Conservation (phyloP, 805 yeast species). For the Saccharomyces jurei region DNA sequence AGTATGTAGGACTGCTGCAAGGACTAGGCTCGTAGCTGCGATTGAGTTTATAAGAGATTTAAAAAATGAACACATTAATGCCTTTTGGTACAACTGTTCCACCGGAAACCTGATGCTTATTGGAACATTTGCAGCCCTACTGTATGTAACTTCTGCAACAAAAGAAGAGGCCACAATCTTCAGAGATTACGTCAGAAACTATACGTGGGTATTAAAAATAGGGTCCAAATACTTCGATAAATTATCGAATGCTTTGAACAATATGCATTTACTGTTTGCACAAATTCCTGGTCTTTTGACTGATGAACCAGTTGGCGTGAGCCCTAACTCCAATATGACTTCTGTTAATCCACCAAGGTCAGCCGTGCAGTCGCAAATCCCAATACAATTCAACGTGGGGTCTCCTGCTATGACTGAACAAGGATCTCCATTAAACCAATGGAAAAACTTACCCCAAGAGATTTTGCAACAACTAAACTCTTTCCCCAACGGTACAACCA, state of each 20-base stretch:
- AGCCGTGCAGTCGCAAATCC: conserved; percentile 12
- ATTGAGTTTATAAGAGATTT: conserved; percentile 69
- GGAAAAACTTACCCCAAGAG: conserved; percentile 12
- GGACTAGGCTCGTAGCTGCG: conserved; percentile 71
- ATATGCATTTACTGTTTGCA: conserved; percentile 61
- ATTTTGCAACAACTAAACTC: conserved; percentile 1
- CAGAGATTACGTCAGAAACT: conserved; percentile 63
- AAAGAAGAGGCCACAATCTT: conserved; percentile 58
- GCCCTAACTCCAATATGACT: conserved; percentile 4
- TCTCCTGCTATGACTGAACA: conserved; percentile 9
- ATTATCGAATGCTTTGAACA: conserved; percentile 62
- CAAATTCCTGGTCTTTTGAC: conserved; percentile 63
- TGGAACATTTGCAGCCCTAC: conserved; percentile 79
- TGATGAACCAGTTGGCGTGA: conserved; percentile 17
- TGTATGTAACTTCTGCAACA: conserved; percentile 58
- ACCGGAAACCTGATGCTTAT: conserved; percentile 71
- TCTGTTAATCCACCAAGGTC: conserved; percentile 14
- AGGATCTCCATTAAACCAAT: conserved; percentile 10
- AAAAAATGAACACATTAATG: conserved; percentile 73
- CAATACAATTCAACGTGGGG: background rate
- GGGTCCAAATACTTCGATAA: conserved; percentile 72
- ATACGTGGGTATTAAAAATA: conserved; percentile 66
- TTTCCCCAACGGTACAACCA: background rate
- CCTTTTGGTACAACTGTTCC: conserved; percentile 86
- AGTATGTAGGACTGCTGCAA: conserved; percentile 82